phyloP scores from a whole-genome alignment of 441 rosid genomes.

The Populus tomentosa region DNA sequence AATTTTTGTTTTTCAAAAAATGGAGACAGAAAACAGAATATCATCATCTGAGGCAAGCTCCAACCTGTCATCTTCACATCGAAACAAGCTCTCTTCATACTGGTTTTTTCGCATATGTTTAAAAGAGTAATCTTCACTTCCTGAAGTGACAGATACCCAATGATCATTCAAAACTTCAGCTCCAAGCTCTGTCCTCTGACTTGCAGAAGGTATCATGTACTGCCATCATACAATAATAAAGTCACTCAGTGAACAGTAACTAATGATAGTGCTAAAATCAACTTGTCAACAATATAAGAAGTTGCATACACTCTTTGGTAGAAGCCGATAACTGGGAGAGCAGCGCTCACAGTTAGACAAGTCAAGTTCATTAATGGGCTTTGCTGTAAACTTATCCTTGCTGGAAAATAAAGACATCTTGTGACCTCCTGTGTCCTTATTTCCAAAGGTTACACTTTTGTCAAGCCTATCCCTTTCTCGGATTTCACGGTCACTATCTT shows the following conservation, averaged over 20 bases:
- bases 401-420: slow-evolving; percentile 49
- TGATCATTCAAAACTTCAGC: slow-evolving; percentile 84
- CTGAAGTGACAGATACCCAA: slow-evolving; percentile 99
- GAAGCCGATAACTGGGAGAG: slow-evolving; percentile 97
- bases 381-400: slow-evolving; percentile 78
- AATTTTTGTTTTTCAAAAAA: not conserved
- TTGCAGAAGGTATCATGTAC: slow-evolving; percentile 83
- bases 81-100: slow-evolving; percentile 96
- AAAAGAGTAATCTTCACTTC: slow-evolving; percentile 99
- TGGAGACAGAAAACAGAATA: not conserved
- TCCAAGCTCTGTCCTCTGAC: slow-evolving; percentile 85
- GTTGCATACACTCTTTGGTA: slow-evolving; percentile 77
- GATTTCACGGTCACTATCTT: slow-evolving; percentile 64
- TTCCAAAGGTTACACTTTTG: slow-evolving; percentile 45
- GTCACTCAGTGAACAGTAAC: slow-evolving; percentile 16
- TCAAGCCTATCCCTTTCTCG: slow-evolving; percentile 82
- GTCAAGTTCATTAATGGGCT: slow-evolving; percentile 94
- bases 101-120: slow-evolving; percentile 99
- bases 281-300: slow-evolving; percentile 6
- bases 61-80: slow-evolving; percentile 98
- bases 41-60: slow-evolving; percentile 20
- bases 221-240: slow-evolving; percentile 39
- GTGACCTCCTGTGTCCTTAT: slow-evolving; percentile 53
- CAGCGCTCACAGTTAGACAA: slow-evolving; percentile 94
- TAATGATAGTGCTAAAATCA: slow-evolving; percentile 14